phyloP scores from a whole-genome alignment of 768 basidiomycete species.

The Tylopilus cervinicoccineus region DNA sequence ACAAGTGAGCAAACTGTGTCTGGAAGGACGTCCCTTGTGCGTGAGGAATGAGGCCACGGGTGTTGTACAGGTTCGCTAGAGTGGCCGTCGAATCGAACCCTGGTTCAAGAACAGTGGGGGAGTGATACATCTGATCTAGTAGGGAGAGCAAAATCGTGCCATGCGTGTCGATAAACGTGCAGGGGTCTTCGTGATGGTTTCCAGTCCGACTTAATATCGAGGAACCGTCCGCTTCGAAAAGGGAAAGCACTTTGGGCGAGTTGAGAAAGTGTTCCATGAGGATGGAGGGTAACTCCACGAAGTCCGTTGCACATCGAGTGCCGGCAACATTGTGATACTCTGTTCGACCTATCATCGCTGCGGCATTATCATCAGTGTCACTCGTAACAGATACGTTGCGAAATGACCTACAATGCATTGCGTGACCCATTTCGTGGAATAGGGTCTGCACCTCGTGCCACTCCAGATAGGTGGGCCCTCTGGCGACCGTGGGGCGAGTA shows the following conservation, averaged over 20 bases:
- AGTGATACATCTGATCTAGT: constrained; percentile 90
- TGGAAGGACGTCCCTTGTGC: constrained; percentile 89
- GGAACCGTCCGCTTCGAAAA: constrained; percentile 60
- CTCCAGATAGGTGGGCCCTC: constrained; percentile 68
- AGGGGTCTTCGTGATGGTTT: constrained; percentile 74
- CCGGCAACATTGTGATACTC: constrained; percentile 98
- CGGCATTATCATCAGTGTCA: constrained; percentile 3
- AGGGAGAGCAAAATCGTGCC: constrained; percentile 86
- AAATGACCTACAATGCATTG: constrained; percentile 90
- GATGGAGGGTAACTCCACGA: constrained; percentile 96
- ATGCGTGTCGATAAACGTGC: constrained; percentile 83
- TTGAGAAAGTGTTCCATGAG: constrained; percentile 98
- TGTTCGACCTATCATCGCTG: constrained; percentile 97
- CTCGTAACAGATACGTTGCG: neutral
- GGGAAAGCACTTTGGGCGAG: constrained; percentile 76
- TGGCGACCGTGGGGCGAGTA: constrained; percentile 51
- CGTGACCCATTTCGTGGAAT: constrained; percentile 99
- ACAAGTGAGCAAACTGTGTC: constrained; percentile 93
- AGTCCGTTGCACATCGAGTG: constrained; percentile 96
- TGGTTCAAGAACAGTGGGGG: constrained; percentile 48
- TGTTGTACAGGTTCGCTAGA: constrained; percentile 57
- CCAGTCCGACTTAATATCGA: constrained; percentile 44
- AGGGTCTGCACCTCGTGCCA: constrained; percentile 95
- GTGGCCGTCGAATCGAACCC: constrained; percentile 72
- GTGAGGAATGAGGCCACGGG: constrained; percentile 77